Conservation (phyloP, 2,329 filamentous ascomycete species). For the Neonectria magnoliae region DNA sequence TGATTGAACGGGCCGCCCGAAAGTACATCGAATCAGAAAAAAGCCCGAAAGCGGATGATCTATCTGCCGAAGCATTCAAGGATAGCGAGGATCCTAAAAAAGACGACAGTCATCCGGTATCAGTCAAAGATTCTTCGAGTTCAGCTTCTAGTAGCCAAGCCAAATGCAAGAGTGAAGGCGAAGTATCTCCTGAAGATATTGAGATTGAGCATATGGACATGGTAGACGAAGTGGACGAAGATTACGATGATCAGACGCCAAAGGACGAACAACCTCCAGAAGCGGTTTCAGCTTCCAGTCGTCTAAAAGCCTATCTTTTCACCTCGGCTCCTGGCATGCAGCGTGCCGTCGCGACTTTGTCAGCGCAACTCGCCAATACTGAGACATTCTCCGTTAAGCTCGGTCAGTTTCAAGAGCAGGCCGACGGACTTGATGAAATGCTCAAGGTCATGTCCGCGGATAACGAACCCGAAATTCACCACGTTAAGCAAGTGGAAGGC, state of each 20-base stretch:
- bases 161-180: constrained; percentile 35
- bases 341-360: constrained; percentile 32
- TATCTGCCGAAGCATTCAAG: constrained; percentile 18
- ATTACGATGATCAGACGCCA: constrained; percentile 36
- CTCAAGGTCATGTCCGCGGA: constrained; percentile 43
- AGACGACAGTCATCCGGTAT: constrained; percentile 5
- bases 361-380: constrained; percentile 47
- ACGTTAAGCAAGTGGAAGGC: constrained; percentile 37
- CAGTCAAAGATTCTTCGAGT: neutral
- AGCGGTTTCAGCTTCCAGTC: neutral
- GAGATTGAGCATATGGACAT: constrained; percentile 54
- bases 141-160: constrained; percentile 6
- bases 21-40: constrained; percentile 59
- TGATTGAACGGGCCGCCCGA: constrained; percentile 61
- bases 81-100: constrained; percentile 14
- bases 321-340: constrained; percentile 9
- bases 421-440: constrained; percentile 43
- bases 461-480: constrained; percentile 38
- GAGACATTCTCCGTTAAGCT: constrained; percentile 48
- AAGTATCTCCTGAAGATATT: constrained; percentile 59
- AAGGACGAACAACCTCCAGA: constrained; percentile 23
- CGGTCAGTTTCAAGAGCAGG: constrained; percentile 44
- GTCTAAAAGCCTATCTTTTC: neutral
- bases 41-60: constrained; percentile 28
- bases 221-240: constrained; percentile 41